Evolutionary conservation across 2,329 filamentous ascomycete genomes (phyloP).

Genomic region (Ceratocystis colombiana): DNA sequence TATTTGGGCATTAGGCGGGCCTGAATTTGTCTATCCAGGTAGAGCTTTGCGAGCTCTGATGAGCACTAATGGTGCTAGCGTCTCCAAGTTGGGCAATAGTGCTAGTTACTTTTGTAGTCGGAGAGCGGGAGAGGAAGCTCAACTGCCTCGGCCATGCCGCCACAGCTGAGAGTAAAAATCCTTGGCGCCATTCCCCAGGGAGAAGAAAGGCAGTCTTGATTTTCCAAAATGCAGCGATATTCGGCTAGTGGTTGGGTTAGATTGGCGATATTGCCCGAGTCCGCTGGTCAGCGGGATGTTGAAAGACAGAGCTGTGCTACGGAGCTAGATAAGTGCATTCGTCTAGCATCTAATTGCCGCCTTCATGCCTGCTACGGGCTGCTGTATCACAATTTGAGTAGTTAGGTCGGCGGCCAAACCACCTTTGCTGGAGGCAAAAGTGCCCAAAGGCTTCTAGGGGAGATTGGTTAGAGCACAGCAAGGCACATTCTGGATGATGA

Average conservation of each 20-base stretch:
- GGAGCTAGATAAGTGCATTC: background rate
- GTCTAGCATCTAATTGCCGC: background rate
- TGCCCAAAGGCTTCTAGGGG: background rate
- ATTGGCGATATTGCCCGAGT: background rate
- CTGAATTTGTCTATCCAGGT: background rate
- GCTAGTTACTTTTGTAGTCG: background rate
- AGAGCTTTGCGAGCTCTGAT: conserved; percentile 12
- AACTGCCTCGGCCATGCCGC: conserved; percentile 4
- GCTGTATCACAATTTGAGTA: background rate
- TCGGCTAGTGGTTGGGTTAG: background rate
- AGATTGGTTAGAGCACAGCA: background rate
- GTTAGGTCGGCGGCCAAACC: background rate
- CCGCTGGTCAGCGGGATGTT: background rate
- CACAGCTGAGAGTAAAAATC: conserved; percentile 10
- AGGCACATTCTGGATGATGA: background rate
- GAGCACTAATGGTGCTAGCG: background rate
- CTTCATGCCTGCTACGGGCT: background rate
- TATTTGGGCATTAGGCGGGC: background rate
- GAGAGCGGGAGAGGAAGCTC: conserved; percentile 6
- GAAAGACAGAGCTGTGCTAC: background rate
- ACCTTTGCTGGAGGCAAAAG: background rate
- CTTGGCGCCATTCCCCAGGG: conserved; percentile 7
- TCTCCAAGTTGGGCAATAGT: background rate
- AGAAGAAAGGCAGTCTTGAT: background rate
- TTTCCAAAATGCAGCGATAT: conserved; percentile 3